phyloP scores from a whole-genome alignment of 176 grass and related monocot genomes.

The Oryza punctata region DNA sequence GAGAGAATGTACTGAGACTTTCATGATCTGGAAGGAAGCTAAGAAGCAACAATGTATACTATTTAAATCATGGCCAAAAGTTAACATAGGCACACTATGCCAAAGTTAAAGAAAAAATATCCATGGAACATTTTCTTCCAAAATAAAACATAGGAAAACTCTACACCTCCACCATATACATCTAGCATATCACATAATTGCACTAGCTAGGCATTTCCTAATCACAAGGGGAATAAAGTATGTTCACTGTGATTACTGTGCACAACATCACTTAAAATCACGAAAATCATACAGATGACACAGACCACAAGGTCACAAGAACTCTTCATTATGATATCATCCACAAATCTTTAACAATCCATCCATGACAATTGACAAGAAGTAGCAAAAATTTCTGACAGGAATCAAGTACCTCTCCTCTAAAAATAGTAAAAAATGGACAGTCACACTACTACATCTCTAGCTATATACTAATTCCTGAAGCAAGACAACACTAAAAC shows the following conservation, averaged over 20 bases:
- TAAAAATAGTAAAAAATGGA: not conserved
- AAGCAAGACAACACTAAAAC: not conserved
- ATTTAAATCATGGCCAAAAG: not conserved
- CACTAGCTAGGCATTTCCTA: not conserved
- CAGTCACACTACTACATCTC: not conserved
- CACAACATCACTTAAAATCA: slow-evolving; percentile 3
- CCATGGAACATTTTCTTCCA: not conserved
- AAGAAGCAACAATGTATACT: not conserved
- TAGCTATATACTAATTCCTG: slow-evolving; percentile 3
- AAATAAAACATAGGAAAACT: not conserved
- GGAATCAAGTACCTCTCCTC: not conserved
- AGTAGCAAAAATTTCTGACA: not conserved
- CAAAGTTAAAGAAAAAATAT: not conserved
- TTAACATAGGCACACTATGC: not conserved
- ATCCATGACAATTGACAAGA: not conserved
- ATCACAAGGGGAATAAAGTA: not conserved
- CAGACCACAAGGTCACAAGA: not conserved
- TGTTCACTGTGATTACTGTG: not conserved
- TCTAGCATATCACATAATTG: not conserved
- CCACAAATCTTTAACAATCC: not conserved
- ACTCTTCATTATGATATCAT: not conserved
- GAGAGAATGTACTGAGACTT: not conserved
- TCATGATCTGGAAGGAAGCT: not conserved
- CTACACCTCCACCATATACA: not conserved
- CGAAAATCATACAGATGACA: not conserved